Base-by-base conservation (phyloP, 2,329 filamentous ascomycete genomes). In the Curvularia sp. region DNA sequence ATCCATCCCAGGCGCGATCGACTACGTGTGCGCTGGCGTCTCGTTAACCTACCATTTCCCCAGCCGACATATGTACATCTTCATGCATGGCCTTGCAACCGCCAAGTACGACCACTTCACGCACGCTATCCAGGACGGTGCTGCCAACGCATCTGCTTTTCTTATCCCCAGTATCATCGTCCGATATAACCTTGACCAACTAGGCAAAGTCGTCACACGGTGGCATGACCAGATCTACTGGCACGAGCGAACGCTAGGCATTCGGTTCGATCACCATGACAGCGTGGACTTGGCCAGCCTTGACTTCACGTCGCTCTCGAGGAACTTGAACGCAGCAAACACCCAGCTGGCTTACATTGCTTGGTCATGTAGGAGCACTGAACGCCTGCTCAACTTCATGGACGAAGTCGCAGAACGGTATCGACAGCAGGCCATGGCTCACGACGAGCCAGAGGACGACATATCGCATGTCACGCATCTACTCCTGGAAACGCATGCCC, bases 11-110 rank as follows among this genome's bases (percentile, higher is more conserved):
- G 49, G 55, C 1, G 45, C 52, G 0, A 23, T 5, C 13, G 18
- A 21, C 5, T 9, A 36, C 3, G 36, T 50, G 1, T 60, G 32
- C 42, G 27, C 61, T 5, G 23, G 61, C 21, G 50, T 55, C 12
- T 68, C 67, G 1, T 67, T 67, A 53, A 68, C 65, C 1, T 65
- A 67, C 45, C 58, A 64, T 13, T 66, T 69, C 39, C 47, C 49
- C 3, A 65, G 34, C 21, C 55, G 39, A n/a, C 51, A 41, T 1
- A 65, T 64, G 58, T 66, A 67, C 39, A 46, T 60, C 23, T 69
- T 67, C 34, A 59, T 66, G 36, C 65, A 66, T 25, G 54, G 57
- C 12, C 39, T 61, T 3, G 27, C 53, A 28, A 51, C 28, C 15
- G 2, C 21, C 1, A 56, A 41, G 36, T 59, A 50, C 18, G 39